phyloP scores from a whole-genome alignment of 345 rosid species.

The Gossypium mustelinum region DNA sequence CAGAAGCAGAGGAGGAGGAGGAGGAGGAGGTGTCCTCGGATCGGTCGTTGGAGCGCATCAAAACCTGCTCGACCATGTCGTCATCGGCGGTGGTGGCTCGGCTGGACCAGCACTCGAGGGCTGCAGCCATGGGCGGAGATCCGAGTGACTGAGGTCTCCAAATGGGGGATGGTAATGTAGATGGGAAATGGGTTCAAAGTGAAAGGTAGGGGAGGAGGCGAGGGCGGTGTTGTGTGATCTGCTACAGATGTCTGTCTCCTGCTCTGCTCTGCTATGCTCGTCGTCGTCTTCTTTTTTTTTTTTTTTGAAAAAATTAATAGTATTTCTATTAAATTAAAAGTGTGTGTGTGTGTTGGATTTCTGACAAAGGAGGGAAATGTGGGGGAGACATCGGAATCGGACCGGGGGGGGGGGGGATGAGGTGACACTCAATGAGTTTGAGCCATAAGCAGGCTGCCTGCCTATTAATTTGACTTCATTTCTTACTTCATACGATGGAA shows the following conservation, averaged over 20 bases:
- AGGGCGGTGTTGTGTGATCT: neutral
- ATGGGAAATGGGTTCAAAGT: neutral
- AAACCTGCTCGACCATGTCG: constrained; percentile 89
- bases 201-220: neutral
- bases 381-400: too few species aligned
- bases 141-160: neutral
- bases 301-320: neutral
- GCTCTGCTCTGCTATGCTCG: neutral
- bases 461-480: too few species aligned
- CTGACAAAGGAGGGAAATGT: too few species aligned
- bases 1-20: constrained; percentile 13
- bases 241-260: constrained; percentile 1
- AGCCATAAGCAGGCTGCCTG: neutral
- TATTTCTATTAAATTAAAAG: neutral
- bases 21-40: constrained; percentile 45
- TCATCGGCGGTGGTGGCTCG: constrained; percentile 71
- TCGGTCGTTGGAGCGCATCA: constrained; percentile 78
- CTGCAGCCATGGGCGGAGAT: constrained; percentile 66
- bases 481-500: neutral
- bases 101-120: constrained; percentile 95
- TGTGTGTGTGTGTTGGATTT: too few species aligned
- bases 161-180: neutral
- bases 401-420: neutral
- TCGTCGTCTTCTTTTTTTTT: neutral
- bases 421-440: neutral